Percentiles rank a stretch among this genome's conserved stretches.
Conservation (phyloP, 2,329 filamentous ascomycete species). For the Cercospora berteroae region DNA sequence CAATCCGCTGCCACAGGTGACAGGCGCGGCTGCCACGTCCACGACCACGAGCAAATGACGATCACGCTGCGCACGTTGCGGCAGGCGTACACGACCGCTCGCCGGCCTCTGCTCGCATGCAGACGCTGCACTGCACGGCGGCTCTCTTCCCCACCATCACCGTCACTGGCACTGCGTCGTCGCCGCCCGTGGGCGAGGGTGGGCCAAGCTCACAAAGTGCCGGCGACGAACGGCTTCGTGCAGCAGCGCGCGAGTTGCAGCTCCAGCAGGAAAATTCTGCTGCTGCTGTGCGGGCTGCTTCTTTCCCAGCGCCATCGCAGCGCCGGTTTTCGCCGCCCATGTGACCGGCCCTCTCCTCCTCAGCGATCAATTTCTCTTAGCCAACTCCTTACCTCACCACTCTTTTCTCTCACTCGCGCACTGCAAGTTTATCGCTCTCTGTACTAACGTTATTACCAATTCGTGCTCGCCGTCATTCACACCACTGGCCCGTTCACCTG, state of each 20-base stretch:
- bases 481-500: constrained; percentile 24
- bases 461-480: constrained; percentile 6
- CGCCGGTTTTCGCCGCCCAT: constrained; percentile 10
- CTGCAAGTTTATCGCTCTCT: constrained; percentile 43
- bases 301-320: not conserved
- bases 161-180: not conserved
- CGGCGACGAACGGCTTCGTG: constrained; percentile 8
- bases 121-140: not conserved
- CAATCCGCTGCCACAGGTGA: not conserved
- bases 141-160: not conserved
- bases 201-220: not conserved
- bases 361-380: constrained; percentile 30
- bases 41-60: not conserved
- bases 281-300: constrained; percentile 7
- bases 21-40: not conserved
- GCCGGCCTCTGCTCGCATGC: not conserved
- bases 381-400: constrained; percentile 34
- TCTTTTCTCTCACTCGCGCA: constrained; percentile 19
- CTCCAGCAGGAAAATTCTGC: constrained; percentile 5
- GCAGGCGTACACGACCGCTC: not conserved
- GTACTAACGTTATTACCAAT: constrained; percentile 34
- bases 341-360: constrained; percentile 22
- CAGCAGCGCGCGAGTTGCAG: constrained; percentile 1
- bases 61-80: not conserved
- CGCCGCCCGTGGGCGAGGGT: not conserved